These are phyloP conservation scores for Drosera spatulata DNA, from an alignment of 179 eudicot genomes.

Conservation along the genomic window DNA sequence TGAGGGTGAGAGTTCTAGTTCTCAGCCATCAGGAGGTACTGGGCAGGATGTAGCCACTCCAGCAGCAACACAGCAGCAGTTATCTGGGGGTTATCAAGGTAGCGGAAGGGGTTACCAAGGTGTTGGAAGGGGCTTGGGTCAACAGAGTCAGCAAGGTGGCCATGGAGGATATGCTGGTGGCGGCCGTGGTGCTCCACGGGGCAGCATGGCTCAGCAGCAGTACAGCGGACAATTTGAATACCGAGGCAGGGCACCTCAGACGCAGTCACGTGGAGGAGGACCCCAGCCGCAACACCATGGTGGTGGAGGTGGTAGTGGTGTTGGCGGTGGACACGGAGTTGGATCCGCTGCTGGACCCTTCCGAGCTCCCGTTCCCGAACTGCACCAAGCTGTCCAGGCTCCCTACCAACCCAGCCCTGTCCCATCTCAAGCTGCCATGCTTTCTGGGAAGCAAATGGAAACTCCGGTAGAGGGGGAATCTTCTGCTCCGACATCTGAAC, in stretches of 20 bases:
- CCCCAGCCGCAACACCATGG: conserved; percentile 26
- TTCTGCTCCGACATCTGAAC: conserved; percentile 16
- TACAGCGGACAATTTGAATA: conserved; percentile 30
- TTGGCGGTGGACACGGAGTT: conserved; percentile 37
- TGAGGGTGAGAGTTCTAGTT: conserved; percentile 47
- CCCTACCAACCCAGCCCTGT: conserved; percentile 49
- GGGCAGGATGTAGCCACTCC: conserved; percentile 24
- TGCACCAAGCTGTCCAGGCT: conserved; percentile 94
- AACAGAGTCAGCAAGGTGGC: conserved; percentile 36
- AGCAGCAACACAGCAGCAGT: conserved; percentile 15
- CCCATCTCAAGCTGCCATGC: conserved; percentile 28
- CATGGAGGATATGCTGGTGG: conserved; percentile 25
- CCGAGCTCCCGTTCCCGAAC: conserved; percentile 82
- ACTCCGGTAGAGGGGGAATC: conserved; percentile 29
- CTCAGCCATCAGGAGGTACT: conserved; percentile 38
- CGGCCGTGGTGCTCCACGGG: conserved; percentile 24
- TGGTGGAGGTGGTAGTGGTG: conserved; percentile 2
- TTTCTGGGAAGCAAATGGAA: conserved; percentile 27
- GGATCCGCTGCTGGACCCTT: conserved; percentile 51
- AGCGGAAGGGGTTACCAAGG: conserved; percentile 12
- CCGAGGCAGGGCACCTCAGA: conserved; percentile 42
- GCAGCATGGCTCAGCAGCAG: conserved; percentile 21
- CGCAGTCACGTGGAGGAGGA: conserved; percentile 26
- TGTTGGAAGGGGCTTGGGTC: conserved; percentile 32
- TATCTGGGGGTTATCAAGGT: no score